Evolutionary conservation across 805 yeast species (phyloP).

Genomic region (Brettanomyces anomalus): DNA sequence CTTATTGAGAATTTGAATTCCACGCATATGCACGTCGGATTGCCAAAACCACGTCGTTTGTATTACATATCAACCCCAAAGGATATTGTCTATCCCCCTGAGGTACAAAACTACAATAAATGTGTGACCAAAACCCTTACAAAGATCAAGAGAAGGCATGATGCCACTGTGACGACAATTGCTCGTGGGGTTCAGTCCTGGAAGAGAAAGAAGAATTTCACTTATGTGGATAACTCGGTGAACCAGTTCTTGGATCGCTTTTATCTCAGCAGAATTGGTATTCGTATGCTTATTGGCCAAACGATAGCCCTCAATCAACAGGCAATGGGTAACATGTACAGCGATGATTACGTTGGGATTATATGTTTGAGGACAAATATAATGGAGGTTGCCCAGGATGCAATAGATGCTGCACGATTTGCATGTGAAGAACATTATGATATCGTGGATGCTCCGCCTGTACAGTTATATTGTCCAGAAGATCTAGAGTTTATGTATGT

Average conservation of each 20-base stretch:
- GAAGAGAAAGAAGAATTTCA: slow-evolving; percentile 45
- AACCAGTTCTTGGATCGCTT: slow-evolving; percentile 79
- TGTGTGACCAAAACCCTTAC: slow-evolving; percentile 55
- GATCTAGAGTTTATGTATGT: slow-evolving; percentile 82
- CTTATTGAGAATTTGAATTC: slow-evolving; percentile 7
- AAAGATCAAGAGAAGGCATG: slow-evolving; percentile 75
- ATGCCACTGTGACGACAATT: slow-evolving; percentile 86
- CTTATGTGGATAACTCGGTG: slow-evolving; percentile 57
- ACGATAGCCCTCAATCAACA: slow-evolving; percentile 59
- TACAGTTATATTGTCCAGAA: slow-evolving; percentile 65
- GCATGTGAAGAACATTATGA: slow-evolving; percentile 91
- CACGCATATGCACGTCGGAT: slow-evolving; percentile 6
- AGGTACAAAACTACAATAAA: slow-evolving; percentile 63
- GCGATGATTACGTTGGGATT: slow-evolving; percentile 74
- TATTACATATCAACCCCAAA: slow-evolving; percentile 47
- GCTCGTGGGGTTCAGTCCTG: slow-evolving; percentile 91
- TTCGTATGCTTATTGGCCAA: slow-evolving; percentile 91
- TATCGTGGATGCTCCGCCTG: slow-evolving; percentile 76
- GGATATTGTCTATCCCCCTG: slow-evolving; percentile 57
- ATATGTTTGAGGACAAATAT: slow-evolving; percentile 81
- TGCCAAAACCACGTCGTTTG: slow-evolving; percentile 24
- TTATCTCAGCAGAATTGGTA: slow-evolving; percentile 86
- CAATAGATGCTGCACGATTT: slow-evolving; percentile 82
- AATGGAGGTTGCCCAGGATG: slow-evolving; percentile 75
- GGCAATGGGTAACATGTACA: slow-evolving; percentile 30